Evolutionary conservation across 2,329 filamentous ascomycete species (phyloP), one percentile per base, ranked within the genome.

Genomic region (Sporothrix luriei): DNA sequence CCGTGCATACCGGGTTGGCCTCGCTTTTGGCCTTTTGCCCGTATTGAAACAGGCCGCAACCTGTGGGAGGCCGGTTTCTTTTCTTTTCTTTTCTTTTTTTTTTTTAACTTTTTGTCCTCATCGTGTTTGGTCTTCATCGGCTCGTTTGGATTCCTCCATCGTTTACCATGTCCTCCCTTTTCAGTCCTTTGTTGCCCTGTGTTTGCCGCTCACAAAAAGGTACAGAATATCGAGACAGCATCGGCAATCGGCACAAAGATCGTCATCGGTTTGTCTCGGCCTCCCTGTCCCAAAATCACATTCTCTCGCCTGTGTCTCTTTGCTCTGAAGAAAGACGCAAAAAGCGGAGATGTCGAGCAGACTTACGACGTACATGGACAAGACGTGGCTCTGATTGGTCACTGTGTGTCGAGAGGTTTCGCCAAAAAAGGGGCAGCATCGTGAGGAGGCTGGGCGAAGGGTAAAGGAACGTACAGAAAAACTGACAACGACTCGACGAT

Each of bases 311-410:
- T 11, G 11, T 38, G 43, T 46, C 38, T 62, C 57, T 38, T 62
- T 62, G 57, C 57, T 43, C 57, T 38, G 57, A n/a, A 62, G 57
- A 46, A 62, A n/a, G 38, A 46, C n/a, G 38, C 43, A 19, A 46
- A 61, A 62, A 62, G 57, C 46, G 38, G 57, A 46, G 38, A 26
- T 43, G 38, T 19, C 38, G 21, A 62, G 43, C 57, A 62, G 21
- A 26, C 57, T 19, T 26, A 4, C 11, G 38, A 43, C n/a, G 33
- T 29, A 13, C 40, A 13, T 2, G 2, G 11, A 46, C 57, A 43
- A 46, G 57, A 62, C 26, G 57, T 62, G 38, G 11, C 29, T 62
- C 21, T 62, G 57, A 38, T 62, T 62, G 57, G 57, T 21, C 40
- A 46, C 21, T n/a, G 10, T 38, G 10, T 62, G 14, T 24, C 38